Base-by-base conservation (phyloP, 2,329 filamentous ascomycete species). In the Pseudogymnoascus sp. region DNA sequence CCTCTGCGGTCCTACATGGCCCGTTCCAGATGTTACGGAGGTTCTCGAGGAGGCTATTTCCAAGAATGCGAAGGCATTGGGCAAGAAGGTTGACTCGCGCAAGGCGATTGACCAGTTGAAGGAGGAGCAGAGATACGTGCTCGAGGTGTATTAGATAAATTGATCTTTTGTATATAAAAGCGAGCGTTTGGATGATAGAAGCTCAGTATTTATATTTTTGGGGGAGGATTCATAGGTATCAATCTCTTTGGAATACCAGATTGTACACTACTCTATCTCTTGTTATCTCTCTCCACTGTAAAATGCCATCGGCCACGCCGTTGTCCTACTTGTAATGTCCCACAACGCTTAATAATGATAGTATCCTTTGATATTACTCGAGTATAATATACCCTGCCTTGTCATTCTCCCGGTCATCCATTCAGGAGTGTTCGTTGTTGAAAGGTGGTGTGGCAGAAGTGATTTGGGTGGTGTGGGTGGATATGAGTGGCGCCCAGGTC, bases 41-140 rank as follows among this genome's bases (percentile, higher is more conserved):
- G 95, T 99, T 67, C 79, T 99, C 65, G 88, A 96, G 83, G 95
- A 99, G 82, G 93, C 93, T 21, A 92, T 98, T 70, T 86, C 86
- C 60, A 79, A 81, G 34, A 89, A 96, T 73, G 90, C 88, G 57
- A 87, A 85, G 81, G 77, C 77, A 60, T 80, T 76, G 67, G 85
- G 86, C 64, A 91, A 89, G 81, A 97, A 93, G 86, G 83, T 96
- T 43, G 92, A 96, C 74, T 80, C 89, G 2, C 82, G 83, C 71
- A 93, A 93, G 83, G 92, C 96, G 83, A 98, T 99, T 80, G 96
- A 99, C 82, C 89, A 89, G 79, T 80, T 99, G 71, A 99, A 99
- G 89, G 95, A 99, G 76, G 89, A 92, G 71, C 85, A 90, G 67
- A 84, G 95, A 75, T 99, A 98, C 79, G 93, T 99, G 62, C 83